phyloP scores from a whole-genome alignment of 176 grass and related monocot genomes.

The Eleusine indica region DNA sequence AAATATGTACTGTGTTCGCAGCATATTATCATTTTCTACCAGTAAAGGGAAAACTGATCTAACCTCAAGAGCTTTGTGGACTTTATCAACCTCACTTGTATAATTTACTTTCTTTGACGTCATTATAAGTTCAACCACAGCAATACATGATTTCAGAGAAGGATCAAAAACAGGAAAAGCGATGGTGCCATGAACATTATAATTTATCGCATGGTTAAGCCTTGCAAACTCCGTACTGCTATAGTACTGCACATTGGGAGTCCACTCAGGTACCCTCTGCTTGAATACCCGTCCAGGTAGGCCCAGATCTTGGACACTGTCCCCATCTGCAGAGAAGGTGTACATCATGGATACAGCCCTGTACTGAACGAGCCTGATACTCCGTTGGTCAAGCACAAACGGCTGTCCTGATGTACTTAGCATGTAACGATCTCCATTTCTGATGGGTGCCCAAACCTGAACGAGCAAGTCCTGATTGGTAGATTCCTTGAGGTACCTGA shows the following conservation, averaged over 20 bases:
- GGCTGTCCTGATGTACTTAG: constrained; percentile 94
- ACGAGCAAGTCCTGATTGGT: constrained; percentile 78
- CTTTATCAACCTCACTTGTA: constrained; percentile 60
- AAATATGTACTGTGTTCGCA: no score
- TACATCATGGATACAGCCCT: constrained; percentile 85
- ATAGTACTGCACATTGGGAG: constrained; percentile 97
- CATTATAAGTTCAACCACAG: constrained; percentile 96
- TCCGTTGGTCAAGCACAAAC: constrained; percentile 75
- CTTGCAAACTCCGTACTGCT: constrained; percentile 75
- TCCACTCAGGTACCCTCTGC: constrained; percentile 93
- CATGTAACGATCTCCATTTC: constrained; percentile 66
- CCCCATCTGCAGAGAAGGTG: constrained; percentile 80
- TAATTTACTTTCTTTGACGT: constrained; percentile 95
- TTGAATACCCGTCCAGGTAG: constrained; percentile 89
- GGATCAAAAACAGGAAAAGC: constrained; percentile 95
- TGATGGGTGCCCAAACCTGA: constrained; percentile 96
- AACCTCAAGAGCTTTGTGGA: constrained; percentile 83
- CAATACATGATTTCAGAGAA: constrained; percentile 67
- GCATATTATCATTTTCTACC: neutral
- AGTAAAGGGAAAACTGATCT: neutral
- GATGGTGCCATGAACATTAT: constrained; percentile 85
- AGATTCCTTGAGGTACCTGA: constrained; percentile 84
- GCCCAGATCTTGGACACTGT: constrained; percentile 62
- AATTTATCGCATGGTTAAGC: constrained; percentile 78
- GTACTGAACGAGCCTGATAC: constrained; percentile 78